Evolutionary conservation across 2,329 filamentous ascomycete species (phyloP).

Genomic region (Raffaelea ambrosiae): DNA sequence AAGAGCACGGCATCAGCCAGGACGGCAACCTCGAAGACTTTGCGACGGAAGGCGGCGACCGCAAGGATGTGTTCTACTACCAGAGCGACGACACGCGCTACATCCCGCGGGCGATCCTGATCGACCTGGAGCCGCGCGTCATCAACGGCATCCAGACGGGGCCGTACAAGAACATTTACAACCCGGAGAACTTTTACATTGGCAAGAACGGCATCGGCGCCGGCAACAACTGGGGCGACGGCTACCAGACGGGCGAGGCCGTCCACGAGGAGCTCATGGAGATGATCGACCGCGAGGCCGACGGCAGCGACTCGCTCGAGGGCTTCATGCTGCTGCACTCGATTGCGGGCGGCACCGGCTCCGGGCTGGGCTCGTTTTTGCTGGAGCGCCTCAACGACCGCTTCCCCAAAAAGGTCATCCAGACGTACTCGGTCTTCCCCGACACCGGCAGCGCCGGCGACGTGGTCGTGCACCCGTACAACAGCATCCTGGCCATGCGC

Average conservation of each 20-base stretch:
- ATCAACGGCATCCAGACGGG: slow-evolving; percentile 89
- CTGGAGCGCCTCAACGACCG: slow-evolving; percentile 93
- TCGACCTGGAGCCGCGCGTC: slow-evolving; percentile 89
- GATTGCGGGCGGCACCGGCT: slow-evolving; percentile 93
- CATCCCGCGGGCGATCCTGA: slow-evolving; percentile 89
- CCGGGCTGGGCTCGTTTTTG: slow-evolving; percentile 89
- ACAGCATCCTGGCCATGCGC: slow-evolving; percentile 87
- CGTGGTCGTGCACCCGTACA: slow-evolving; percentile 97
- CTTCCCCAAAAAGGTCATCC: slow-evolving; percentile 98
- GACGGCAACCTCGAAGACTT: slow-evolving; percentile 97
- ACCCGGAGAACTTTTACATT: slow-evolving; percentile 97
- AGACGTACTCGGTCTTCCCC: slow-evolving; percentile 97
- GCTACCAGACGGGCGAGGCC: slow-evolving; percentile 83
- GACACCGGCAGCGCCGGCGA: slow-evolving; percentile 81
- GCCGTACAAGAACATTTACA: slow-evolving; percentile 97
- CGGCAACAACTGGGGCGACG: slow-evolving; percentile 97
- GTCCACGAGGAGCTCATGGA: slow-evolving; percentile 98
- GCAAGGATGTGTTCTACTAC: slow-evolving; percentile 99
- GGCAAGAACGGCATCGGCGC: slow-evolving; percentile 90
- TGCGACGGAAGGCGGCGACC: slow-evolving; percentile 92
- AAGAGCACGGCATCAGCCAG: slow-evolving; percentile 95
- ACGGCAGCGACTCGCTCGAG: slow-evolving; percentile 95
- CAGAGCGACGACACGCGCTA: slow-evolving; percentile 98
- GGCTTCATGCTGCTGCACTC: slow-evolving; percentile 99
- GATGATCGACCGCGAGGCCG: slow-evolving; percentile 97